Percentiles rank a stretch among this genome's conserved stretches.
Evolutionary conservation across 495 filamentous ascomycete species (phyloP).

Genomic region (Thozetella sp.): DNA sequence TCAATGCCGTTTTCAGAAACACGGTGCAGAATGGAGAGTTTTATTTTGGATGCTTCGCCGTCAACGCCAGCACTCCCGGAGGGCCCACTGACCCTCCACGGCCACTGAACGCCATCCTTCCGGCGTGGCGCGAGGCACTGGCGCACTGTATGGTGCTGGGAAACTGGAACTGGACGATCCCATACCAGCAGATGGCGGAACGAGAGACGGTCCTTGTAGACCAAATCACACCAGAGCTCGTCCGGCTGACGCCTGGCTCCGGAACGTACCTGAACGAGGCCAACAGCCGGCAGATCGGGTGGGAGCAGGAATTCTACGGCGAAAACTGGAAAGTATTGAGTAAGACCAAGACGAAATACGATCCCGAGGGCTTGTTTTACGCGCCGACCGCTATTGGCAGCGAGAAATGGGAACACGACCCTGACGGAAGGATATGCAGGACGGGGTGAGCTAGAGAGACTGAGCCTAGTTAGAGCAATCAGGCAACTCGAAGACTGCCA

Average conservation of each 20-base stretch:
- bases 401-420: neutral
- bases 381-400: neutral
- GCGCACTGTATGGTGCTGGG: neutral
- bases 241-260: neutral
- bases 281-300: neutral
- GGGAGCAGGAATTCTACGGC: neutral
- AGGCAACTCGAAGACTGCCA: no score
- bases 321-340: neutral
- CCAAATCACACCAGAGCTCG: neutral
- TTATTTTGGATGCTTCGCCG: neutral
- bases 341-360: neutral
- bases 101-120: neutral
- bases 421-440: neutral
- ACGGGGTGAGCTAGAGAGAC: no score
- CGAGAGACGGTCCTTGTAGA: neutral
- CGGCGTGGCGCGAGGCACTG: neutral
- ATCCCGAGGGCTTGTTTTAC: neutral
- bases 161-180: neutral
- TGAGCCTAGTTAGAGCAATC: no score
- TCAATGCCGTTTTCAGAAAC: neutral
- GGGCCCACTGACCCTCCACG: neutral
- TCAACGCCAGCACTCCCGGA: neutral
- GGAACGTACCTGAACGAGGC: neutral
- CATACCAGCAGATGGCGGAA: neutral
- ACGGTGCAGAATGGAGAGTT: neutral